Base-by-base conservation (phyloP, 306 rosid species). In the Trifolium fragiferum region DNA sequence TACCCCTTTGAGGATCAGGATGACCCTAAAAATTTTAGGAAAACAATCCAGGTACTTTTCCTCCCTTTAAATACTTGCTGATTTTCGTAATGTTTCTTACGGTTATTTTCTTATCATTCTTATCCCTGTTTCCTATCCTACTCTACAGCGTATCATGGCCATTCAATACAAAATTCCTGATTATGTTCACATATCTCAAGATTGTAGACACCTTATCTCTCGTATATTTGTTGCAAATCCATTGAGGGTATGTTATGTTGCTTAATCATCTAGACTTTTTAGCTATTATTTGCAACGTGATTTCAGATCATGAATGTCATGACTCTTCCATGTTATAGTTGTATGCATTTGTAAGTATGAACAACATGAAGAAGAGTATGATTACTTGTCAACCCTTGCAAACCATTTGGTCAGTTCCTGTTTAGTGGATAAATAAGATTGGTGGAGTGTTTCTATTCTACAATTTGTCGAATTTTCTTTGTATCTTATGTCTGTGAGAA, bases 1-100 rank as follows among this genome's bases (percentile, higher is more conserved):
- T 89, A 89, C 75, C 94, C 94, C 58, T 89, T 89, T 62, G 94
- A 89, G 84, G 93, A 89, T 74, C 93, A 89, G 69, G 85, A 89
- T 70, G 93, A 89, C 78, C 91, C 94, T 55, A 85, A 78, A 85
- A 89, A 89, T 70, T 85, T 89, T 75, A 85, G 89, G 75, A 89
- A 89, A 78, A 85, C 94, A 49, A 89, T 89, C 78, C 94, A 87
- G 89, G 94, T 85, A 16, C 16, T 15, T 33, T 49, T 75, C 23
- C 65, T 47, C 40, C 66, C 60, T 72, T 58, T 46, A 41, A 49
- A 74, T 63, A 43, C 62, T 70, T 74, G 10, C 46, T 49, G 73
- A 66, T 75, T 64, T 74, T 51, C 12, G 12, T 23, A 53, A 30
- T 46, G 54, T 70, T 79, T 63, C 66, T 7, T n/a, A 18, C 6